Conservation (phyloP, 2,329 filamentous ascomycete species). For the Ascochyta clinopodiicola region DNA sequence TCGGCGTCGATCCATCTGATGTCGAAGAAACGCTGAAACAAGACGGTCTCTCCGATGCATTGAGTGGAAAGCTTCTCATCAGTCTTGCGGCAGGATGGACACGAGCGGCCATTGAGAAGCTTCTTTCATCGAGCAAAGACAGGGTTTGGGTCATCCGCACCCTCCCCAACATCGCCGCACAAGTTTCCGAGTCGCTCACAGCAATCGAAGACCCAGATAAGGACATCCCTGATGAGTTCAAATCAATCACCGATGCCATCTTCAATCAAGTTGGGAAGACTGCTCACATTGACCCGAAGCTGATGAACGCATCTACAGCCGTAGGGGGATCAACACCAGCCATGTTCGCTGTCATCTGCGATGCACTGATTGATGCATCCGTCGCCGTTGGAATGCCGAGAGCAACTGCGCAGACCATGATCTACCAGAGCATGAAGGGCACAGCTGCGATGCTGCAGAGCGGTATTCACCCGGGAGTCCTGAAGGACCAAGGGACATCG, state of each 20-base stretch:
- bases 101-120: conserved; percentile 47
- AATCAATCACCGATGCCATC: conserved; percentile 28
- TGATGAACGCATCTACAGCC: conserved; percentile 40
- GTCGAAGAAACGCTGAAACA: conserved; percentile 49
- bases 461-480: conserved; percentile 34
- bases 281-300: conserved; percentile 24
- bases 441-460: conserved; percentile 40
- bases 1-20: conserved; percentile 57
- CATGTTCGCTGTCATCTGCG: conserved; percentile 41
- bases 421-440: conserved; percentile 43
- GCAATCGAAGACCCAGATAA: conserved; percentile 35
- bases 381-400: conserved; percentile 40
- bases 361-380: conserved; percentile 41
- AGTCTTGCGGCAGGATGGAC: conserved; percentile 61
- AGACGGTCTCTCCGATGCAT: conserved; percentile 47
- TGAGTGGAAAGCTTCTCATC: conserved; percentile 57
- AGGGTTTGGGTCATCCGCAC: conserved; percentile 48
- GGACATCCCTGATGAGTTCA: conserved; percentile 21
- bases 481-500: conserved; percentile 41
- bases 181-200: conserved; percentile 53
- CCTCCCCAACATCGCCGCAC: conserved; percentile 55
- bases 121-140: conserved; percentile 33
- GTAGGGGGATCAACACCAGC: conserved; percentile 41
- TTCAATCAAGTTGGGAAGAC: conserved; percentile 35
- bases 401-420: conserved; percentile 32